Percentiles rank a stretch among this genome's conserved stretches.
phyloP scores from a whole-genome alignment of 1,284 basidiomycete species.

The Vanrija sp. region DNA sequence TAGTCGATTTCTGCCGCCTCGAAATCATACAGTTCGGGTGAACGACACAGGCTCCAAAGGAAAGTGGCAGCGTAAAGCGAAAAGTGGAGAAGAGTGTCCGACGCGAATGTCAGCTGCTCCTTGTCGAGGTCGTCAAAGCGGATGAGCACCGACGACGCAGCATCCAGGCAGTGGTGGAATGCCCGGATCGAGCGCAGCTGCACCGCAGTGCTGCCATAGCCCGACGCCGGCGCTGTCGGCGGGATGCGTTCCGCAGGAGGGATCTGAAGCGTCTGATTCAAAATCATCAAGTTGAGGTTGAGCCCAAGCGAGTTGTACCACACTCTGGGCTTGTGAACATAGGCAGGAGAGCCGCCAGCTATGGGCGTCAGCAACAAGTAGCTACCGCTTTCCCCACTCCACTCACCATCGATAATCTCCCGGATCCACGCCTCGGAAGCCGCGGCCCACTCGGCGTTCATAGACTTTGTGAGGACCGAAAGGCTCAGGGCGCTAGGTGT shows the following conservation, averaged over 20 bases:
- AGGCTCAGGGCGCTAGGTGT: slow-evolving; percentile 26
- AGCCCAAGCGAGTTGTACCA: slow-evolving; percentile 32
- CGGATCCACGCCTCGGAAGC: slow-evolving; percentile 33
- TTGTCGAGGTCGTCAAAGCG: slow-evolving; percentile 28
- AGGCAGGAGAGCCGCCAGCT: slow-evolving; percentile 24
- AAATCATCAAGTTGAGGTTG: slow-evolving; percentile 36
- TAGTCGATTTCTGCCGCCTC: slow-evolving; percentile 31
- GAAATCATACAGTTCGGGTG: slow-evolving; percentile 31
- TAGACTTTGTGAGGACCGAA: slow-evolving; percentile 29
- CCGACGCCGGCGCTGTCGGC: slow-evolving; percentile 6
- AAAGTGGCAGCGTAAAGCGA: slow-evolving; percentile 38
- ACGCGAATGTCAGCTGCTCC: slow-evolving; percentile 31
- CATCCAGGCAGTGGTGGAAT: slow-evolving; percentile 34
- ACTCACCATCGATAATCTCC: slow-evolving; percentile 34
- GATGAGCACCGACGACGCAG: slow-evolving; percentile 29
- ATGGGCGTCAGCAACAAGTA: not conserved
- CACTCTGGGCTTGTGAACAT: slow-evolving; percentile 32
- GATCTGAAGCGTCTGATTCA: slow-evolving; percentile 36
- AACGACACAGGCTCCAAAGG: slow-evolving; percentile 26
- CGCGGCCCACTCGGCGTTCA: slow-evolving; percentile 35
- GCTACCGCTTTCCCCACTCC: not conserved
- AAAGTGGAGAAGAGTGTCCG: slow-evolving; percentile 40
- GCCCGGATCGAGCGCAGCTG: slow-evolving; percentile 29
- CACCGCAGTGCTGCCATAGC: slow-evolving; percentile 2
- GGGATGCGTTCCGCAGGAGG: slow-evolving; percentile 27